Evolutionary conservation across 2,329 filamentous ascomycete genomes (phyloP), one percentile per base, ranked within the genome.

Genomic region (Venturia nashicola): DNA sequence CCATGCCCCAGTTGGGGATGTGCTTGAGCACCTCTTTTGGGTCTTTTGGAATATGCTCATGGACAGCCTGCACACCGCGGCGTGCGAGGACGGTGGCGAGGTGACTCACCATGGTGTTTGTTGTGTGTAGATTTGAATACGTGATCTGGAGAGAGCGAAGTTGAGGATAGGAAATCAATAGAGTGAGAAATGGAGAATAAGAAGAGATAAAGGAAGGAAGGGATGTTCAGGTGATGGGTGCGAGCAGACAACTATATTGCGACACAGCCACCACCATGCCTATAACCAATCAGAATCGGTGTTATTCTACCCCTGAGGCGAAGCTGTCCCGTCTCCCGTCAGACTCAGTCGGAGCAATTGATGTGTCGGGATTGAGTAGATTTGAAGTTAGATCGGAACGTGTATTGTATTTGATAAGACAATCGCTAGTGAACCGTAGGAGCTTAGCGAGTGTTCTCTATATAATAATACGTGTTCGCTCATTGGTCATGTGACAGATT

Each of bases 1-100:
- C 65, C 12, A 69, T 60, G 34, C 71, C 71, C 71, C 72, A 74
- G 1, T 59, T 66, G 0, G 74, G 71, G 20, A 76, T 66, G 64
- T 74, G 48, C 27, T 34, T 23, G 20, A 51, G 34, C 7, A 39
- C 46, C 23, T 59, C 39, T 39, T 42, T 32, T 5, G 39, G 42
- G 32, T 46, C 42, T 8, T 46, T 39, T 18, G 27, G 36, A 59
- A 18, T n/a, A 32, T 62, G n/a, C 36, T 43, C 46, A 20, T 55
- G 34, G 27, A 42, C 59, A 39, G 36, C 44, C 20, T 65, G 20
- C 11, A 65, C 27, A 27, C 63, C 59, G 39, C 63, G 63, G 7
- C 59, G 59, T 7, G 44, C 63, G 23, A 65, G 59, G 16, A 40
- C 23, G 32, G 32, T 42, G 27, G 64, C 44, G n/a, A 65, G 59